Base-by-base conservation (phyloP, 345 rosid genomes). In the Aquilaria malaccensis region DNA sequence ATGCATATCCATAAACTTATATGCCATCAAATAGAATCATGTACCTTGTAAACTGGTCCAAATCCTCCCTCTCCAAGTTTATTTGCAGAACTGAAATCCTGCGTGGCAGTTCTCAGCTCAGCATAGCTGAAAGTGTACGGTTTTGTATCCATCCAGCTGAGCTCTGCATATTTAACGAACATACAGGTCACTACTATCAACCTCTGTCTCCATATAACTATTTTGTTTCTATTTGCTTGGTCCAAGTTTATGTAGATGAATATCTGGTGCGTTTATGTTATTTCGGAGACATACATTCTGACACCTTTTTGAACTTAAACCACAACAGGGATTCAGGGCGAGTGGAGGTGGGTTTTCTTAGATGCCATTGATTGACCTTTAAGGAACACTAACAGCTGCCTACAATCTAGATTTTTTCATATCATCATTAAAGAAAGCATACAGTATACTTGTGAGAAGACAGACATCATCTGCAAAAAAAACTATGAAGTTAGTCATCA, bases 21-120 rank as follows among this genome's bases (percentile, higher is more conserved):
- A n/a, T 50, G 30, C 33, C 7, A 11, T 33, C 43, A 37, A 11
- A 32, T 22, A 62, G 50, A 62, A 52, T 49, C 47, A 50, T 6
- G 9, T 70, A 83, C 97, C 95, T 76, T 79, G 22, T 62, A 90
- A 59, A 86, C 86, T 1, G 95, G 85, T 68, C 97, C 91, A 64
- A 83, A 89, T 55, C 97, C 94, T 71, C 94, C 95, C 77, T 90
- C 95, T 67, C 92, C 95, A 51, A 85, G 88, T 69, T 87, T 87
- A 74, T 87, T 79, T 53, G 80, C 62, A 46, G 75, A 71, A 73
- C 65, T 76, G 58, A 87, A 87, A 65, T 81, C 88, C 37, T 85
- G 79, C 30, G 91, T 85, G 29, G 88, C 91, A 66, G 77, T 50
- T 76, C 63, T 85, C 55, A 87, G 81, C 66, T 84, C 85, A 2